Evolutionary conservation across 116 monocot genomes (phyloP), one percentile per base, ranked within the genome.

Genomic region (Zostera marina): DNA sequence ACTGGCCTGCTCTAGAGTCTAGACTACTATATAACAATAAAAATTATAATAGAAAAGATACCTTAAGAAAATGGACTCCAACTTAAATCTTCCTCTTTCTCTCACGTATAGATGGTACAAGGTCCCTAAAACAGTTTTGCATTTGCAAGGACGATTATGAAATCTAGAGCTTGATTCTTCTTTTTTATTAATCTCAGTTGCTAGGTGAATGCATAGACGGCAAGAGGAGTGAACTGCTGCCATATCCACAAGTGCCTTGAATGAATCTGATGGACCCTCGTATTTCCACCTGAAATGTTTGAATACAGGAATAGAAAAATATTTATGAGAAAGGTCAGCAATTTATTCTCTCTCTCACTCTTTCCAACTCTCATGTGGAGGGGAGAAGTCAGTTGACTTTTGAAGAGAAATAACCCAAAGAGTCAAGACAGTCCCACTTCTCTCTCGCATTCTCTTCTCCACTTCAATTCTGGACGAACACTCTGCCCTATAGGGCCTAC

Each of bases 201-300:
- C 87, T 22, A 92, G 43, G 68, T 81, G 83, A 48, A 92, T 78
- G 72, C 92, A 87, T 22, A 92, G 87, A 23, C 92, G 78, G 26
- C 92, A 92, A 41, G 87, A 92, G 47, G 92, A 92, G 68, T 87
- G 92, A 10, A 92, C 87, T 20, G 84, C 84, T 61, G 87, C 83
- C 92, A 92, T 92, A 81, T 92, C 87, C 9, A 92, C 54, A 16
- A 92, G 77, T 22, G 87, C 92, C 62, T 87, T 87, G 60, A 92
- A 92, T 46, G 92, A 87, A 73, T 87, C 83, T n/a, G 92, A 92
- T 60, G 92, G 92, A 21, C 92, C 89, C 13, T 84, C 84, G 62
- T 77, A 76, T 61, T 87, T 92, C 92, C 87, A 87, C 56, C 87
- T 92, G 58, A n/a, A 62, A 59, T 43, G 11, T 55, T 13, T 11